Evolutionary conservation across 768 basidiomycete genomes (phyloP).

Genomic region (Tylopilus felleus): DNA sequence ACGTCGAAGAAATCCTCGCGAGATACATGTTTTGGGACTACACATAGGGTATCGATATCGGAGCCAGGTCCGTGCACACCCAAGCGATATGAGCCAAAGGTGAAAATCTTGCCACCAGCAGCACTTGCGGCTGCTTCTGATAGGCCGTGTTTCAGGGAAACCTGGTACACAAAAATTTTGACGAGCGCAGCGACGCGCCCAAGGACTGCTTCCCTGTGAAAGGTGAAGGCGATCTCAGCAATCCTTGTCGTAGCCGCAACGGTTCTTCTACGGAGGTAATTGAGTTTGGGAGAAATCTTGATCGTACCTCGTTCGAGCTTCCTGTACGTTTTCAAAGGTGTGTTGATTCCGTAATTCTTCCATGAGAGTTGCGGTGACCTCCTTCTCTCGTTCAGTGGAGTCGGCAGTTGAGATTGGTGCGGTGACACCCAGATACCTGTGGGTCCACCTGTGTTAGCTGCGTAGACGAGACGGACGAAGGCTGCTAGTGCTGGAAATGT

Average conservation of each 20-base stretch:
- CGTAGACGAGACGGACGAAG: background rate
- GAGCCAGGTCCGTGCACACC: conserved; percentile 95
- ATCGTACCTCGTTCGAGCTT: conserved; percentile 78
- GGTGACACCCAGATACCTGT: conserved; percentile 77
- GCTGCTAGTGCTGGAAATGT: conserved; percentile 6
- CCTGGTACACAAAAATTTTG: conserved; percentile 86
- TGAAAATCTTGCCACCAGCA: conserved; percentile 98
- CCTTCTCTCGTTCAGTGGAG: conserved; percentile 75
- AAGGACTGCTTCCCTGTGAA: conserved; percentile 82
- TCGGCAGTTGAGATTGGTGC: conserved; percentile 77
- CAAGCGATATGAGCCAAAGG: conserved; percentile 96
- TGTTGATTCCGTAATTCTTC: conserved; percentile 84
- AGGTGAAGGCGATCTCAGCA: conserved; percentile 23
- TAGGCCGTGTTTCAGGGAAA: conserved; percentile 74
- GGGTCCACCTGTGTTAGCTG: conserved; percentile 12
- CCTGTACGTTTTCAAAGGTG: conserved; percentile 87
- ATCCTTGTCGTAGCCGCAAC: conserved; percentile 2
- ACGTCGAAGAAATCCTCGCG: conserved; percentile 94
- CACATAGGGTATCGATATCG: conserved; percentile 98
- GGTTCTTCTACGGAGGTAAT: conserved; percentile 2
- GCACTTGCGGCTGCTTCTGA: conserved; percentile 85
- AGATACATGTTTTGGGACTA: conserved; percentile 94
- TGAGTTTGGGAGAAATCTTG: conserved; percentile 7
- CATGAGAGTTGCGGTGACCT: conserved; percentile 83
- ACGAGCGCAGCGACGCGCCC: conserved; percentile 86